These are phyloP conservation scores for Dactylellina parvicollis DNA, from an alignment of 2,329 filamentous ascomycete species.

Conservation along the genomic window DNA sequence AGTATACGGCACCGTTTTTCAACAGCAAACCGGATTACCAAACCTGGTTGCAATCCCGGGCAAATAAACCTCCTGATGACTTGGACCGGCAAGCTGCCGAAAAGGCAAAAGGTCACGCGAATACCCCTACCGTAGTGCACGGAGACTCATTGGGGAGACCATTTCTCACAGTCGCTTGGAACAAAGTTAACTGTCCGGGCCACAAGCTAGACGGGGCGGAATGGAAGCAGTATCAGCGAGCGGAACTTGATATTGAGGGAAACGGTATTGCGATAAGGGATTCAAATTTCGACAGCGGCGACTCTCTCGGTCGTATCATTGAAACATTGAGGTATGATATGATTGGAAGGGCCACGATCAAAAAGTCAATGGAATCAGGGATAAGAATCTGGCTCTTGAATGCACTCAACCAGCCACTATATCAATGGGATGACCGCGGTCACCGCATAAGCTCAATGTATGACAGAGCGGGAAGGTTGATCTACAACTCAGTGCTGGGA, in stretches of 20 bases:
- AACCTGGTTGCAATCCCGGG: conserved; percentile 36
- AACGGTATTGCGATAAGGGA: not conserved
- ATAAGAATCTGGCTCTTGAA: not conserved
- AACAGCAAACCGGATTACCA: conserved; percentile 15
- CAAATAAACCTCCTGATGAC: not conserved
- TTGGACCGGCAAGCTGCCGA: not conserved
- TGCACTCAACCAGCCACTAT: not conserved
- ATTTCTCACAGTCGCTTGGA: not conserved
- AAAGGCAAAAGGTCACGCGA: conserved; percentile 3
- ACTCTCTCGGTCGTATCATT: not conserved
- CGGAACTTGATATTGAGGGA: not conserved
- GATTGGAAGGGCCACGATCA: not conserved
- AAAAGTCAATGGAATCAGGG: not conserved
- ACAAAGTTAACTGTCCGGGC: not conserved
- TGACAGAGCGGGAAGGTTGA: not conserved
- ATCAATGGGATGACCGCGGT: not conserved
- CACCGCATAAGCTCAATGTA: not conserved
- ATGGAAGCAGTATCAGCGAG: not conserved
- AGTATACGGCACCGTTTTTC: not conserved
- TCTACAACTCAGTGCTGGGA: not conserved
- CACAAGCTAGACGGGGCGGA: not conserved
- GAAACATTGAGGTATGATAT: not conserved
- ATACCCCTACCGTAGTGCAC: conserved; percentile 12
- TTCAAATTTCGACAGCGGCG: no score
- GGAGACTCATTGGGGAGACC: conserved; percentile 3